Evolutionary conservation across 257 asterid genomes (phyloP), one percentile per base, ranked within the genome.

Genomic region (Primulina huaijiensis): DNA sequence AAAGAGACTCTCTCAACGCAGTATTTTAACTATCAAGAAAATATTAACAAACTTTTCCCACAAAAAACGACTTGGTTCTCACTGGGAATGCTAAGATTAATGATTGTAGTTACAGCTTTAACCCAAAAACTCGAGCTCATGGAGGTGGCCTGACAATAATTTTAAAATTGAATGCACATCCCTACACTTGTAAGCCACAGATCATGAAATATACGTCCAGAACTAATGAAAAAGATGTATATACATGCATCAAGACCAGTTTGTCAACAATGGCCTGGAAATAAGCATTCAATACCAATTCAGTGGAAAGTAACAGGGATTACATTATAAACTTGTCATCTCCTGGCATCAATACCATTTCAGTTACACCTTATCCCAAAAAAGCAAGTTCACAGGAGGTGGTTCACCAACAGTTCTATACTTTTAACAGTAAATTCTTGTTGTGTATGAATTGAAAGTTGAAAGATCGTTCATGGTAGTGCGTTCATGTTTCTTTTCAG

Each of bases 401-500:
- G 55, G 55, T 43, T 43, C 55, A 43, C 55, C 55, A 43, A 43
- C 14, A 43, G 55, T 43, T 12, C 55, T 43, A 43, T 14, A 43
- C 19, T 43, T 11, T 43, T 43, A 14, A 43, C 19, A 12, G 55
- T 11, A 43, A 43, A 43, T 14, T 11, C 55, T 43, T 11, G 55
- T 14, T 43, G n/a, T 6, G 10, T 43, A 4, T 43, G 19, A 11
- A 14, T 43, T 43, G 55, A 43, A 43, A 12, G 55, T 43, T 43
- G 3, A 11, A 43, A 43, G 19, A 43, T 43, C 55, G 50, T 63
- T 68, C 8, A 64, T 27, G 27, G 8, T 17, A 67, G 71, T 58
- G 64, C 71, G 11, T 71, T 56, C 56, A 5, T 37, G 43, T 73
- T 74, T 72, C 52, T 62, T 71, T 75, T 72, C 84, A 94, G 99